Evolutionary conservation across 805 yeast genomes (phyloP), one percentile per base, ranked within the genome.

Genomic region (Suhomyces emberorum): DNA sequence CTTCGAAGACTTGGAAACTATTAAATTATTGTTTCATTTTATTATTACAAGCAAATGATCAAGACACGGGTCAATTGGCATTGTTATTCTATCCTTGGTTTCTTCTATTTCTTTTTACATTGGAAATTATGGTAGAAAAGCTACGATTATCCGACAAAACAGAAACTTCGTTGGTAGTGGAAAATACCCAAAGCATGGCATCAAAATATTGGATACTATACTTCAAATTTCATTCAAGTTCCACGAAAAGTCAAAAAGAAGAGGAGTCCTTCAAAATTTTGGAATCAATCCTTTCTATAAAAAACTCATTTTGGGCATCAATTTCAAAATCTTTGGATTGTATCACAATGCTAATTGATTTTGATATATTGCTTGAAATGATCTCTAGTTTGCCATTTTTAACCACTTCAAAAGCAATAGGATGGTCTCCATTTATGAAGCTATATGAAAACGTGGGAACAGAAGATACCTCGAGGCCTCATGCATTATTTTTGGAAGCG

Each of bases 401-500:
- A 6, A 35, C 38, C 5, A 51, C 55, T 1, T 30, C 37, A 4
- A 38, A 30, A 8, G 28, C 32, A 2, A 35, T 23, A 31, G 44
- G 46, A 28, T 64, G 70, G 69, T 23, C 41, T 0, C 44, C 57
- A 4, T 54, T 57, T 31, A 50, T 55, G 30, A 39, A 42, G 0
- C 34, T 59, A 2, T 55, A 58, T 32, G 44, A 38, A 15, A 34
- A 44, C 15, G 14, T 49, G 16, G 42, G 42, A 12, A 33, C 30
- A 2, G 39, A 45, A 2, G 43, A 28, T 1, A 44, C 38, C 4
- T 52, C 63, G 7, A 26, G 36, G 4, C 39, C 51, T 12, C 55
- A 53, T 37, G 51, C 51, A 27, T 42, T 48, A 12, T 61, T 59
- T 39, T 34, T 63, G 3, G 65, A 65, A 25, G 47, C 54, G 3